Evolutionary conservation across 345 rosid species (phyloP).

Genomic region (Passiflora organensis): DNA sequence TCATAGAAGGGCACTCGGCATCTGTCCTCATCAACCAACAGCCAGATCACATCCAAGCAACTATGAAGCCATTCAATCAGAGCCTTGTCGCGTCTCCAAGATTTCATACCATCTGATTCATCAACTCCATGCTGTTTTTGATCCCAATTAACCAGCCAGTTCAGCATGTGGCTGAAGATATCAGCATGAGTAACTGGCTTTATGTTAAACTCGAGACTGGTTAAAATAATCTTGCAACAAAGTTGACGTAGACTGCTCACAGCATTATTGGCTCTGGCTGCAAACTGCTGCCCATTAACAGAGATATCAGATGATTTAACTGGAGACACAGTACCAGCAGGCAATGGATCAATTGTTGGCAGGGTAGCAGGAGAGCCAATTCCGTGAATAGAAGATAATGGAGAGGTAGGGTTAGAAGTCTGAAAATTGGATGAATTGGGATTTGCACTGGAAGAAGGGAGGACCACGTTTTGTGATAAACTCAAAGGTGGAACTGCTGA

Average conservation of each 20-base stretch:
- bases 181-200: constrained; percentile 88
- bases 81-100: constrained; percentile 68
- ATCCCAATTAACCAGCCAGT: constrained; percentile 96
- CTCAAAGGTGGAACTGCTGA: constrained; percentile 48
- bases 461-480: constrained; percentile 57
- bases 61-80: constrained; percentile 78
- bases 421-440: constrained; percentile 57
- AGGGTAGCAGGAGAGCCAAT: constrained; percentile 69
- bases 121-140: constrained; percentile 63
- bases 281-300: constrained; percentile 40
- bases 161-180: constrained; percentile 71
- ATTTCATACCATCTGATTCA: constrained; percentile 52
- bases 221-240: constrained; percentile 85
- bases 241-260: constrained; percentile 73
- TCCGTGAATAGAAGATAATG: constrained; percentile 61
- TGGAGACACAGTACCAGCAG: constrained; percentile 50
- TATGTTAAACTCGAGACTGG: constrained; percentile 58
- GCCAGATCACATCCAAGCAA: constrained; percentile 93
- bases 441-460: constrained; percentile 40
- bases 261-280: constrained; percentile 42
- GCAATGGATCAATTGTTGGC: constrained; percentile 56
- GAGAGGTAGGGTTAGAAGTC: constrained; percentile 56
- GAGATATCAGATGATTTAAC: constrained; percentile 50
- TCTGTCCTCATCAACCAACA: constrained; percentile 78
- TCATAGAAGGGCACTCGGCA: constrained; percentile 95